Percentiles rank a stretch among this genome's conserved stretches.
Evolutionary conservation across 257 asterid species (phyloP).

Genomic region (Solanum piurae): DNA sequence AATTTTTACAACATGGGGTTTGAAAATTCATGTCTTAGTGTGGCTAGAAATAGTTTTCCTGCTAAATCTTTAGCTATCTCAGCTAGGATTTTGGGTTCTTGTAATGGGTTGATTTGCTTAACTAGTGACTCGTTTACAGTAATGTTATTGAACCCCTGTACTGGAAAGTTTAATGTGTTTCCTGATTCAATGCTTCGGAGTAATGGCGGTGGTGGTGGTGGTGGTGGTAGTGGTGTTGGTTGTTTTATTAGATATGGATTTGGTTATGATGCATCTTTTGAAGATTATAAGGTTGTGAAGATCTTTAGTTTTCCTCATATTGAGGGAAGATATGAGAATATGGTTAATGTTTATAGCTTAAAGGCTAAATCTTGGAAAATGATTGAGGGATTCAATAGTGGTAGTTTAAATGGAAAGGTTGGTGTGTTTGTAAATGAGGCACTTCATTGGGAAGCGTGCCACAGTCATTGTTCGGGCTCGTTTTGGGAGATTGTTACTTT

Average conservation of each 20-base stretch:
- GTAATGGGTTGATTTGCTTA: slow-evolving; percentile 44
- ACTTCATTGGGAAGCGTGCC: slow-evolving; percentile 17
- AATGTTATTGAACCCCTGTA: slow-evolving; percentile 37
- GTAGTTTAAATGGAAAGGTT: background rate
- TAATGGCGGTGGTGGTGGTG: background rate
- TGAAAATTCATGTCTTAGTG: slow-evolving; percentile 10
- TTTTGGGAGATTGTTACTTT: slow-evolving; percentile 10
- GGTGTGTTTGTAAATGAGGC: slow-evolving; percentile 11
- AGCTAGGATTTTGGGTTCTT: slow-evolving; percentile 34
- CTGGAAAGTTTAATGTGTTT: slow-evolving; percentile 20
- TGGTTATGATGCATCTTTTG: slow-evolving; percentile 30
- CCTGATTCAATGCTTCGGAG: slow-evolving; percentile 17
- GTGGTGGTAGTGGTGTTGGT: background rate
- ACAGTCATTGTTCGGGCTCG: background rate
- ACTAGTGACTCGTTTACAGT: slow-evolving; percentile 4
- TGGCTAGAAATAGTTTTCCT: background rate
- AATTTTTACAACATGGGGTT: slow-evolving; percentile 16
- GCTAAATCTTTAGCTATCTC: background rate
- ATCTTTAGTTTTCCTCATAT: background rate
- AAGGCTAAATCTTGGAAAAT: slow-evolving; percentile 14
- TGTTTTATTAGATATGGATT: slow-evolving; percentile 23
- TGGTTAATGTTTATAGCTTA: slow-evolving; percentile 12
- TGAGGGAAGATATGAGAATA: background rate
- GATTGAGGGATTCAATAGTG: background rate
- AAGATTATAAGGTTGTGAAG: slow-evolving; percentile 32